Evolutionary conservation across 352 stramenopile species (phyloP), one percentile per base, ranked within the genome.

Genomic region (Phytopythium helicoides): DNA sequence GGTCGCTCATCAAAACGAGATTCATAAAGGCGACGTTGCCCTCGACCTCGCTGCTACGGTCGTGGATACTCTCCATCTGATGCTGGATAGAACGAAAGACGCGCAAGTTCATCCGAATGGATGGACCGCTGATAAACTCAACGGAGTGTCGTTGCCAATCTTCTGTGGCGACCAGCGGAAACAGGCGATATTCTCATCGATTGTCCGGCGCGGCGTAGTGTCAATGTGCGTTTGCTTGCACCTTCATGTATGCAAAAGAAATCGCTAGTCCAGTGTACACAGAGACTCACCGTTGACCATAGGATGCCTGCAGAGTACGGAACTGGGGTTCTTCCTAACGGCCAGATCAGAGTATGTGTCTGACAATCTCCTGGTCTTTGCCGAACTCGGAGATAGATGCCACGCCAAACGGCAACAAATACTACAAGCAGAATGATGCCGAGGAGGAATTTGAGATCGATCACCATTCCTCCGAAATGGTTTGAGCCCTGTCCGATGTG

Each of bases 11-110:
- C 4, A 69, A 23, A 7, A 73, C 63, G 7, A 70, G 40, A 26
- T 71, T 79, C 56, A 76, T 71, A 33, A 76, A 68, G 0, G 68
- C 62, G 10, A 72, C 49, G 33, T 71, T 70, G 3, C 56, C 56
- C 28, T 67, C 54, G 10, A 70, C 55, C 15, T 59, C 52, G 22
- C 68, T 45, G 5, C 51, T 55, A 1, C 63, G 54, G 1, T 47
- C 41, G 15, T 67, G 62, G 0, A 71, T 31, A 31, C 54, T 60
- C 37, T 64, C 52, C 58, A 71, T 71, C 14, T 67, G 57, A 19
- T 67, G 58, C 31, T 71, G 62, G 19, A 67, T 71, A 10, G 51
- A 66, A 5, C 56, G 54, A n/a, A 60, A 65, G 6, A 40, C 45
- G 11, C 59, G 36, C 21, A 23, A 4, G 23, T 28, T 49, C 42